A percentile compares a stretch with the other conserved stretches of the same genome.
phyloP scores from a whole-genome alignment of 176 grass and related monocot genomes.

The Elaeis guineensis region DNA sequence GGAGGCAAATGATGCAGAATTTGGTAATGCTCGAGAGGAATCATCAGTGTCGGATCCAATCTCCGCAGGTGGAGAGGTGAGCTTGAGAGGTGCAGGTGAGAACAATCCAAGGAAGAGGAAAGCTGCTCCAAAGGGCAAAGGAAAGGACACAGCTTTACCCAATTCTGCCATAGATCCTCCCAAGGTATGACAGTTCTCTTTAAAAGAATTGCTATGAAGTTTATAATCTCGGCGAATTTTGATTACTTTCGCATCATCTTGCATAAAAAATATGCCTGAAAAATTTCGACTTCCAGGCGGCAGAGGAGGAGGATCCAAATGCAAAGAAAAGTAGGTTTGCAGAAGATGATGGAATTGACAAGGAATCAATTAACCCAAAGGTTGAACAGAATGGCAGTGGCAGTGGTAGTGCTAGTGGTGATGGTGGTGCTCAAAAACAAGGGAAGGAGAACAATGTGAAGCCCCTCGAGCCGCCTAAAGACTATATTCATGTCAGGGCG shows the following conservation, averaged over 20 bases:
- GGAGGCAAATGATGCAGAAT: neutral
- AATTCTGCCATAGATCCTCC: conserved; percentile 3
- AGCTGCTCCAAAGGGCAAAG: conserved; percentile 50
- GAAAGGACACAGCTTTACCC: conserved; percentile 47
- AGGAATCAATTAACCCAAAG: conserved; percentile 33
- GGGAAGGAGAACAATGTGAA: conserved; percentile 53
- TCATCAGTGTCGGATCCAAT: conserved; percentile 65
- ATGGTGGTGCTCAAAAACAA: conserved; percentile 33
- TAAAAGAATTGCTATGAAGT: too few species aligned
- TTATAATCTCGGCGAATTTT: too few species aligned
- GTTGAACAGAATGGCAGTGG: conserved; percentile 33
- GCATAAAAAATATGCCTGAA: neutral
- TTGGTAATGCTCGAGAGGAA: conserved; percentile 38
- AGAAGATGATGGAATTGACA: neutral
- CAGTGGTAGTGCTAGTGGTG: too few species aligned
- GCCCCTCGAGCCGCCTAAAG: conserved; percentile 58
- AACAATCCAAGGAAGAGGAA: conserved; percentile 81
- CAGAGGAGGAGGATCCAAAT: neutral
- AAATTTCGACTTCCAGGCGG: conserved; percentile 21
- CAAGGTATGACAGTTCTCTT: conserved; percentile 17
- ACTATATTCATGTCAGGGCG: conserved; percentile 96
- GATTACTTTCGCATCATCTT: too few species aligned
- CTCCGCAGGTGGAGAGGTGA: conserved; percentile 13
- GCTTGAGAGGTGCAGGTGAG: neutral
- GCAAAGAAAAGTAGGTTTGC: neutral